Conservation (phyloP, 2,329 filamentous ascomycete genomes). For the Paramyrothecium sp. region DNA sequence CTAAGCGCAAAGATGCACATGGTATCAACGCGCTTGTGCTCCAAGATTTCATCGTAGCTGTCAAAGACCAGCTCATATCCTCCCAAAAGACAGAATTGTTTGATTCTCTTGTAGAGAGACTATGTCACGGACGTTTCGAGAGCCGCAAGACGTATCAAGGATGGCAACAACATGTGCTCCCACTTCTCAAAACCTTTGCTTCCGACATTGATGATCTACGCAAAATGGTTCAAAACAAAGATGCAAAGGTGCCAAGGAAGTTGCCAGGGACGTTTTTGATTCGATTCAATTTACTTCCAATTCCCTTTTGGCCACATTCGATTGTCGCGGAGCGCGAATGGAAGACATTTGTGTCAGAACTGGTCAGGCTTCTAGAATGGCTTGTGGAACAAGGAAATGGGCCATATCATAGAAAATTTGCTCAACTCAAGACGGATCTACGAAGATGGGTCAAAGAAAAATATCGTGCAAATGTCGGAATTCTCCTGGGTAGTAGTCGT, state of each 20-base stretch:
- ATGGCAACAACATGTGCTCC: conserved; percentile 18
- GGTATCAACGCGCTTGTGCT: conserved; percentile 6
- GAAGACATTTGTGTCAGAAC: conserved; percentile 5
- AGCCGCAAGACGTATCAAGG: conserved; percentile 10
- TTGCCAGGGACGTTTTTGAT: conserved; percentile 15
- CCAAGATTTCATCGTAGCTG: conserved; percentile 7
- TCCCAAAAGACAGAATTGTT: not conserved
- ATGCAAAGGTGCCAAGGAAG: not conserved
- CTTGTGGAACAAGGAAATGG: conserved; percentile 8
- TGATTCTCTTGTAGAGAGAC: not conserved
- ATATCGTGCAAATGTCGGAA: not conserved
- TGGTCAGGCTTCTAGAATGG: conserved; percentile 10
- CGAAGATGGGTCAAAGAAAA: not conserved
- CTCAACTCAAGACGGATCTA: conserved; percentile 8
- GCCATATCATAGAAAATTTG: conserved; percentile 21
- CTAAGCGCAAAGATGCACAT: conserved; percentile 3
- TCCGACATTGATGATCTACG: conserved; percentile 9
- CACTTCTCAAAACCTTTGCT: conserved; percentile 16
- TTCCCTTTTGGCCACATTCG: conserved; percentile 6
- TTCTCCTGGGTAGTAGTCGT: not conserved
- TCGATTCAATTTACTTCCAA: conserved; percentile 9
- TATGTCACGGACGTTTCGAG: not conserved
- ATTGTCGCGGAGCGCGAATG: not conserved
- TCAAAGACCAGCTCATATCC: conserved; percentile 2
- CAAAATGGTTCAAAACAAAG: not conserved